Base-by-base conservation (phyloP, 306 rosid species). In the Ormosia semicastrata region DNA sequence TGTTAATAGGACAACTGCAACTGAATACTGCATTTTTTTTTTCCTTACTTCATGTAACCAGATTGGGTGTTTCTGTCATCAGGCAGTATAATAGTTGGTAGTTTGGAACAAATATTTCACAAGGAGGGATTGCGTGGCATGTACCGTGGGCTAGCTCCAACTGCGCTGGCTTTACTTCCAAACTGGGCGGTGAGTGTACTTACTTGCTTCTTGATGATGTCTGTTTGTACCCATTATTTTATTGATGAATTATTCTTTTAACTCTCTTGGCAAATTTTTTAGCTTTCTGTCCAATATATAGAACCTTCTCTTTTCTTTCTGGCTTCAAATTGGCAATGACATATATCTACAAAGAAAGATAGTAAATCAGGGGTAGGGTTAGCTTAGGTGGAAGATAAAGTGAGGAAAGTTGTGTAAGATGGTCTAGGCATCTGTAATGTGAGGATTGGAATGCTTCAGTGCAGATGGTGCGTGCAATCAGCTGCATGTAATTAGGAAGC, bases 61-160 rank as follows among this genome's bases (percentile, higher is more conserved):
- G 67, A 29, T 68, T 24, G 54, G 46, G 34, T 76, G 36, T 39
- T 81, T 71, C 4, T 44, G 66, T 85, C 17, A 12, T 50, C 86
- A 89, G 95, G 97, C 46, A 90, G 98, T 69, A 69, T 94, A 49
- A 92, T 94, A 68, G 87, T 92, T 71, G 91, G 90, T 59, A 92
- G 95, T 73, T 87, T 94, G 91, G 73, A 89, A 76, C 94, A 94
- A 84, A 90, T 92, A 73, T 78, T 88, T 86, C 91, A 83, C 15
- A 88, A 83, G 90, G 98, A 93, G 81, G 98, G 98, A 33, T 56
- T 94, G 11, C 97, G 95, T 5, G 98, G 98, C 77, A 89, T 94
- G 98, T 94, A 94, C 79, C 93, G 95, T 17, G 98, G 98, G 24
- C 91, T 94, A 50, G 68, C 97, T 68, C 98, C 98, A 11, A 94